Conservation (phyloP, 106 monocot species). For the Dendrobium chrysotoxum region DNA sequence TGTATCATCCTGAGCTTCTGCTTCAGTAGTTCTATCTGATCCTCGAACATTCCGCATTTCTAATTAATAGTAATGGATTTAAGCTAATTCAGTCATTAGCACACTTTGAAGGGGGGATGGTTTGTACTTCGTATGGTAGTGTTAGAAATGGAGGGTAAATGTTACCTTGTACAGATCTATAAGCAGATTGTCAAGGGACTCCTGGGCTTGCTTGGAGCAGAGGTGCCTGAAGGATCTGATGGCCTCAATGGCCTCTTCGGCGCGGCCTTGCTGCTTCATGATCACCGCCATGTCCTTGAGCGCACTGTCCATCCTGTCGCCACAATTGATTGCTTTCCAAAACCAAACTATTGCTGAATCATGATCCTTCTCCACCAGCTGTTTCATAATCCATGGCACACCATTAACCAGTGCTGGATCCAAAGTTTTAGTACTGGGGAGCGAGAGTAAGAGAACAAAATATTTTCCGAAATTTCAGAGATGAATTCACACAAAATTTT, state of each 20-base stretch:
- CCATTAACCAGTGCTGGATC: too few relatives aligned
- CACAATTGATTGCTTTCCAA: constrained; percentile 73
- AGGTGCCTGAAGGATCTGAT: constrained; percentile 62
- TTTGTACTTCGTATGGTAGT: background rate
- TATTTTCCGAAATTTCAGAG: too few relatives aligned
- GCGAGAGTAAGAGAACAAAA: too few relatives aligned
- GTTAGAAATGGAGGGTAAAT: background rate
- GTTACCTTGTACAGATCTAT: constrained; percentile 77
- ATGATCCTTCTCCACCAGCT: constrained; percentile 78
- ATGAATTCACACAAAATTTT: too few relatives aligned
- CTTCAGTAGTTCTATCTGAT: constrained; percentile 55
- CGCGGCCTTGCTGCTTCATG: constrained; percentile 71
- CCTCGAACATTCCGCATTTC: constrained; percentile 57
- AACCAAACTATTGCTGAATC: constrained; percentile 64
- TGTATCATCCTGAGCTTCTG: constrained; percentile 59
- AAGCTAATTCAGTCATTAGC: background rate
- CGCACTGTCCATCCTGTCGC: constrained; percentile 71
- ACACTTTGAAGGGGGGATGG: background rate
- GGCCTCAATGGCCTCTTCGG: constrained; percentile 71
- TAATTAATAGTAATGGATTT: background rate
- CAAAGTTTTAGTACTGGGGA: too few relatives aligned
- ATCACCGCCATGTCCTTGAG: constrained; percentile 86
- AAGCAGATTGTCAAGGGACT: constrained; percentile 84
- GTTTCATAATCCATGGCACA: constrained; percentile 9
- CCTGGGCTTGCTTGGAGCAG: constrained; percentile 69